phyloP scores from a whole-genome alignment of 805 yeast genomes.

The Monosporozyma solicola region DNA sequence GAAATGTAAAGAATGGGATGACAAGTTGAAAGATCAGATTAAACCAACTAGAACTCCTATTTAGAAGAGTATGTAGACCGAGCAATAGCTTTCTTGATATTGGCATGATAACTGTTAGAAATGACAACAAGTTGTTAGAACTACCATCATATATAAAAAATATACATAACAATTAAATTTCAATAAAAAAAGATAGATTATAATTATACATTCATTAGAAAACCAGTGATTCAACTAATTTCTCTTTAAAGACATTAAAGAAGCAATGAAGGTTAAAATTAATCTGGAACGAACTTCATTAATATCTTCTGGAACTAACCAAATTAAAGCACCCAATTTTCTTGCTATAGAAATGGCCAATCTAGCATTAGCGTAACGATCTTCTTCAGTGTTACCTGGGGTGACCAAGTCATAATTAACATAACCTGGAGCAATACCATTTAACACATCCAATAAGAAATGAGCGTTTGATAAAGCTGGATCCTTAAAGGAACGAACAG shows the following conservation, averaged over 20 bases:
- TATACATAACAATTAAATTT: background rate
- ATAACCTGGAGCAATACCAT: slow-evolving; percentile 94
- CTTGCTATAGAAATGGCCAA: slow-evolving; percentile 97
- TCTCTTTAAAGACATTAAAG: slow-evolving; percentile 67
- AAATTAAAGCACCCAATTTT: slow-evolving; percentile 93
- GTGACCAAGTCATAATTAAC: slow-evolving; percentile 91
- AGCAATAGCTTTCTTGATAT: too few species aligned
- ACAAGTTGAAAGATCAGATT: slow-evolving; percentile 63
- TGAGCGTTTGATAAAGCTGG: slow-evolving; percentile 65
- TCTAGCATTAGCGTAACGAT: slow-evolving; percentile 87
- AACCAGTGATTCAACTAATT: background rate
- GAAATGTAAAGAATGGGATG: slow-evolving; percentile 63
- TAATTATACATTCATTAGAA: background rate
- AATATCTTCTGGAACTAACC: slow-evolving; percentile 99
- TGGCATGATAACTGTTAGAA: background rate
- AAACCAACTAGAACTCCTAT: slow-evolving; percentile 36
- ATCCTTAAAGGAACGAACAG: slow-evolving; percentile 81
- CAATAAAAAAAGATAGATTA: background rate
- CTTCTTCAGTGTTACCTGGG: slow-evolving; percentile 72
- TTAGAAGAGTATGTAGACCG: slow-evolving; percentile 1
- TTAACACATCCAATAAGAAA: slow-evolving; percentile 78
- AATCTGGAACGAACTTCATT: slow-evolving; percentile 91
- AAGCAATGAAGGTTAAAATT: slow-evolving; percentile 89
- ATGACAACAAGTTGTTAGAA: background rate
- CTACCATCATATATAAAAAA: background rate